A percentile compares a stretch with the other conserved stretches of the same genome.
phyloP scores from a whole-genome alignment of 176 grass and related monocot species.

The Eremochloa ophiuroides region DNA sequence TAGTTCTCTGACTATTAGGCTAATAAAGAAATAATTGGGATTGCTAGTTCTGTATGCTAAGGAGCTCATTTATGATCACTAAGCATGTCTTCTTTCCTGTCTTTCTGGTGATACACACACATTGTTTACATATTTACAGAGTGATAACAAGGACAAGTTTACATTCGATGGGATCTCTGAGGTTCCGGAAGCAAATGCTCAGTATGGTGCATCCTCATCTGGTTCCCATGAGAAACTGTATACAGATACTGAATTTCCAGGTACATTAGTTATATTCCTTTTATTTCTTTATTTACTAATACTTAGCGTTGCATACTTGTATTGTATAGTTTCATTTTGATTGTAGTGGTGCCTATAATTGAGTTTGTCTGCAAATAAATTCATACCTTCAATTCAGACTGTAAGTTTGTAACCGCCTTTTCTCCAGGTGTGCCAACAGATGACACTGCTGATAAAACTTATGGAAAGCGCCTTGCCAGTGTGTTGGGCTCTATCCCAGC shows the following conservation, averaged over 20 bases:
- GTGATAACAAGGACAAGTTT: constrained; percentile 6
- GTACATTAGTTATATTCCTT: constrained; percentile 18
- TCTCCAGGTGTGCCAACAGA: constrained; percentile 37
- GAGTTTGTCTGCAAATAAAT: background rate
- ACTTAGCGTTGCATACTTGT: background rate
- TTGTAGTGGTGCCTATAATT: background rate
- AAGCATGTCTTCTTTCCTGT: background rate
- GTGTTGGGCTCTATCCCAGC: constrained; percentile 72
- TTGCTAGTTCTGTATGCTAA: background rate
- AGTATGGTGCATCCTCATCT: constrained; percentile 31
- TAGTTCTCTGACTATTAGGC: constrained; percentile 10
- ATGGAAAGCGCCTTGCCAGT: constrained; percentile 48
- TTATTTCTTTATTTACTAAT: background rate
- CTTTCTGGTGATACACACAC: background rate
- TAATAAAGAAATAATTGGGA: constrained; percentile 11
- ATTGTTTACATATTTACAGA: constrained; percentile 33
- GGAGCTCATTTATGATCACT: background rate
- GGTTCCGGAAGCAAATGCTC: background rate
- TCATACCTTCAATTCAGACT: background rate
- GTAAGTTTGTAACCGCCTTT: background rate
- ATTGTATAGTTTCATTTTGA: background rate
- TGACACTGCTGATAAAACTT: constrained; percentile 44
- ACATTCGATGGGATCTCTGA: background rate
- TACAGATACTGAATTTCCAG: constrained; percentile 32
- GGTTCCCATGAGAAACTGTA: constrained; percentile 18